These are phyloP conservation scores for Sarocladium brachiariae DNA, from an alignment of 2,329 filamentous ascomycete genomes.

Conservation along the genomic window DNA sequence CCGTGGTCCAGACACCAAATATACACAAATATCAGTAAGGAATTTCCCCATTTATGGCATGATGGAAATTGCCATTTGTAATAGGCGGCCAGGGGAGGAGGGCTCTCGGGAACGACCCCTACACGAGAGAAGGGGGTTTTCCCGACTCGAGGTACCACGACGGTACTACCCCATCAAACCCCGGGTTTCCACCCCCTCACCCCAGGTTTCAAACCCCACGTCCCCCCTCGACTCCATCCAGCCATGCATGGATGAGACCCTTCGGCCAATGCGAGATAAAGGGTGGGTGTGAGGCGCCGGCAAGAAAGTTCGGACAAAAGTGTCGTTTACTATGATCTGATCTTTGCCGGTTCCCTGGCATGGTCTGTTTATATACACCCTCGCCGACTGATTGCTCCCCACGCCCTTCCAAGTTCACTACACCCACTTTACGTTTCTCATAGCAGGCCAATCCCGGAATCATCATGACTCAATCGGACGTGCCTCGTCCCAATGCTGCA, in stretches of 20 bases:
- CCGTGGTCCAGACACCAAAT: not conserved
- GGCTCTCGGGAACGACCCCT: too few species aligned
- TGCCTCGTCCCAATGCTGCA: not conserved
- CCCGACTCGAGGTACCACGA: too few species aligned
- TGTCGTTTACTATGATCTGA: not conserved
- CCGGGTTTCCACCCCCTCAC: constrained; percentile 1
- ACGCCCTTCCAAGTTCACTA: not conserved
- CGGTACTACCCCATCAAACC: not conserved
- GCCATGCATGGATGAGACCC: too few species aligned
- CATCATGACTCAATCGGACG: not conserved
- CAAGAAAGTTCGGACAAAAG: not conserved
- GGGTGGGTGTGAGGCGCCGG: not conserved
- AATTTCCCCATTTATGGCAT: not conserved
- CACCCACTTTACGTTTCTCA: not conserved
- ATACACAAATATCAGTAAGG: not conserved
- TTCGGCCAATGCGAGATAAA: not conserved
- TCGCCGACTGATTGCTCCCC: not conserved
- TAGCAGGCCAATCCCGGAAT: not conserved
- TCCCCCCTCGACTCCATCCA: too few species aligned
- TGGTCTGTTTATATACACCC: not conserved
- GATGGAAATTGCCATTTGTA: not conserved
- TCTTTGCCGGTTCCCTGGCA: not conserved
- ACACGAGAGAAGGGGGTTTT: not conserved
- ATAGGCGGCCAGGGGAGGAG: not conserved
- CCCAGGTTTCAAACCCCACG: not conserved